Evolutionary conservation across 345 rosid genomes (phyloP), one percentile per base, ranked within the genome.

Genomic region (Draba incana): DNA sequence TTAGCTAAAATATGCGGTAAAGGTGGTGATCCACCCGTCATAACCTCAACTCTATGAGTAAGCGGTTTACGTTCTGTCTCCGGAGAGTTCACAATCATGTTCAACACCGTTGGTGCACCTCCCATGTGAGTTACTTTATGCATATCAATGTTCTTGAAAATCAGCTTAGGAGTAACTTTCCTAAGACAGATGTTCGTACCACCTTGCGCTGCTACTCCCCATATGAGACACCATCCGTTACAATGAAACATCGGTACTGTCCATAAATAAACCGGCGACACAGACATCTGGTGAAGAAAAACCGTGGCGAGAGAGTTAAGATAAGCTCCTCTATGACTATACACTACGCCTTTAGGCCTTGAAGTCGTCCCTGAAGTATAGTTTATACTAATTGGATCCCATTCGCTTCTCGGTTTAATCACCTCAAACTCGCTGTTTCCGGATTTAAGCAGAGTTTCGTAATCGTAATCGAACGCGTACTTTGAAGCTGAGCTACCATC

Each of bases 231-330:
- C 97, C 98, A 90, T 0, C 97, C 97, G 5, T 90, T 93, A 69
- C 96, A 88, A 45, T 90, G 98, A 77, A 93, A 93, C 94, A 93
- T 88, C 0, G 98, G 98, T 10, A 93, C 93, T 0, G 93, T 86
- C 97, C 98, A 93, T 5, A 93, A 59, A 55, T 88, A 93, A 2
- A 85, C 84, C 0, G 92, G 90, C 82, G 70, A 64, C 2, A 90
- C 83, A 72, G 77, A 62, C 81, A 89, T 83, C 12, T 71, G 84
- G 16, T 81, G 86, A 62, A 88, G 84, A 27, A 84, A 74, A 67
- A 79, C 67, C 0, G 94, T 82, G 0, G 97, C 85, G 5, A 92
- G 82, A 3, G 98, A 49, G 49, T 89, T 88, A 4, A 88, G 85
- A 72, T 86, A 93, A 11, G 92, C 97, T 47, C 98, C 98, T 65